These are phyloP conservation scores for Leccinum griseonigrum DNA, from an alignment of 1,284 basidiomycete species.

Conservation along the genomic window DNA sequence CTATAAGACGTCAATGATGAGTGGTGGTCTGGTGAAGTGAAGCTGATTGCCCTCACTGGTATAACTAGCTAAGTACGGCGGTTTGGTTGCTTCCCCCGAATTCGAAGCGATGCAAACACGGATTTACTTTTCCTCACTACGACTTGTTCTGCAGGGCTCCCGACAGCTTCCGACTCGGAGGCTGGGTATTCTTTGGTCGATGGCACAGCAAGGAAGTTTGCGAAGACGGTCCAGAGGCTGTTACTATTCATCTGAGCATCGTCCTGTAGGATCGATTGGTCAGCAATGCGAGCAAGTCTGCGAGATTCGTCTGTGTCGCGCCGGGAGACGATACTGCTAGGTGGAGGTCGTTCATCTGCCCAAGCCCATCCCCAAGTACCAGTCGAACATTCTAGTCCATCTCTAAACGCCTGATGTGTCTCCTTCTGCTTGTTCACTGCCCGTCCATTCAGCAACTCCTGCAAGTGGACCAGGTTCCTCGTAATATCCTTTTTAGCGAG, in stretches of 20 bases:
- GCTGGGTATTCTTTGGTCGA: constrained; percentile 29
- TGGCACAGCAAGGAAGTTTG: constrained; percentile 54
- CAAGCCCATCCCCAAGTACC: constrained; percentile 71
- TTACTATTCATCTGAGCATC: constrained; percentile 61
- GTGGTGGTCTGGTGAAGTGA: not conserved
- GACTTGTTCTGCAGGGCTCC: not conserved
- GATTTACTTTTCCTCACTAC: constrained; percentile 27
- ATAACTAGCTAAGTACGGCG: not conserved
- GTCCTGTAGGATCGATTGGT: constrained; percentile 55
- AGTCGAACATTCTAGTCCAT: constrained; percentile 45
- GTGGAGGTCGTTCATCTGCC: constrained; percentile 76
- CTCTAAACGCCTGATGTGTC: constrained; percentile 44
- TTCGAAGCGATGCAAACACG: constrained; percentile 25
- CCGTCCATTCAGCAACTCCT: constrained; percentile 31
- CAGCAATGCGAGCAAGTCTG: constrained; percentile 66
- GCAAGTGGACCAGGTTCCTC: constrained; percentile 46
- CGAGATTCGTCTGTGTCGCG: constrained; percentile 76
- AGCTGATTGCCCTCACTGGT: not conserved
- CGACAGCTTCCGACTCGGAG: constrained; percentile 17
- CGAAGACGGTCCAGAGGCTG: constrained; percentile 64
- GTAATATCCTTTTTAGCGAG: constrained; percentile 57
- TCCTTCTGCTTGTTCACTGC: constrained; percentile 22
- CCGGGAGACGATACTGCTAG: constrained; percentile 77
- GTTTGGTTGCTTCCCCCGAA: constrained; percentile 12
- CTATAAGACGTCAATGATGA: constrained; percentile 3